Evolutionary conservation across 2,329 filamentous ascomycete species (phyloP).

Genomic region (Beauveria varroae): DNA sequence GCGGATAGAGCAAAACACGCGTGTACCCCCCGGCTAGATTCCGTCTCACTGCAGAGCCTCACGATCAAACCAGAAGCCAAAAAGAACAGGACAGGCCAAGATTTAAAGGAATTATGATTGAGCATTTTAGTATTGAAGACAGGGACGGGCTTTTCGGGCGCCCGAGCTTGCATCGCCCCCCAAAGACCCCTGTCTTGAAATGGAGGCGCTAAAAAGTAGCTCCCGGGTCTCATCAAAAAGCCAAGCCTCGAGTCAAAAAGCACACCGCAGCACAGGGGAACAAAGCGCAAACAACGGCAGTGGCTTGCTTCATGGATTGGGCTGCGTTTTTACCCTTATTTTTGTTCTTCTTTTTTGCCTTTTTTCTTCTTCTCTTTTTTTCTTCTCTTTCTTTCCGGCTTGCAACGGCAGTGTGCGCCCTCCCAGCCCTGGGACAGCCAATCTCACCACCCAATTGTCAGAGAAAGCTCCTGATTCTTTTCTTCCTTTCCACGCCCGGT

Average conservation of each 20-base stretch:
- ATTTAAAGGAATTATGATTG: too few relatives aligned
- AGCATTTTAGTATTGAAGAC: not conserved
- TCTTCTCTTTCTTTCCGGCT: not conserved
- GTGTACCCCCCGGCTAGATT: too few relatives aligned
- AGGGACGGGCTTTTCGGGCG: not conserved
- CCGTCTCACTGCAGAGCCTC: too few relatives aligned
- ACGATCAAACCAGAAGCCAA: too few relatives aligned
- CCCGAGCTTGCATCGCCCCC: not conserved
- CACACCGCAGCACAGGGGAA: not conserved
- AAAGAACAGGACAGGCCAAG: too few relatives aligned
- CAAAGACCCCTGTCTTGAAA: not conserved
- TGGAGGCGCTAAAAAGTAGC: constrained; percentile 1
- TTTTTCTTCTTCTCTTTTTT: not conserved
- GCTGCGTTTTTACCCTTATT: too few relatives aligned
- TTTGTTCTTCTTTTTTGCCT: too few relatives aligned
- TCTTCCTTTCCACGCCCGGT: not conserved
- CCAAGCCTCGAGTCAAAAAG: not conserved
- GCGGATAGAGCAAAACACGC: too few relatives aligned
- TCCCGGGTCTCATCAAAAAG: not conserved
- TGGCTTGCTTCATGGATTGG: not conserved
- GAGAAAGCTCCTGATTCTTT: not conserved
- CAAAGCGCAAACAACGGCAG: not conserved
- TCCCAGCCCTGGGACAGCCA: not conserved
- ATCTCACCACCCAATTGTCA: not conserved
- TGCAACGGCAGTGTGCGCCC: not conserved